Evolutionary conservation across 1,284 basidiomycete species (phyloP).

Genomic region (Boletus nobilissimus): DNA sequence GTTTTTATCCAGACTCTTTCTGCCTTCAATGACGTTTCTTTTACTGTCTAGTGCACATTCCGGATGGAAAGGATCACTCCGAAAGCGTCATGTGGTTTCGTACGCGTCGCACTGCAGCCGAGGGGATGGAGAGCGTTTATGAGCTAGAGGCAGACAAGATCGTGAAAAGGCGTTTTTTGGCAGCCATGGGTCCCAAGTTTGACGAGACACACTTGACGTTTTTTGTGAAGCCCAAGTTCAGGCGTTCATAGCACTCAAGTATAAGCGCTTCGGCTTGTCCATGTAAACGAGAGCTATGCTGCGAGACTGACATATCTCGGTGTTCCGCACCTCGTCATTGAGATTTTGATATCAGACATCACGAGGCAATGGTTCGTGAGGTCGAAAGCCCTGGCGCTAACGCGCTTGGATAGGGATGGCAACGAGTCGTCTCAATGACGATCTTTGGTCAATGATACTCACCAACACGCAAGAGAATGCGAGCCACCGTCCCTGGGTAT

Average conservation of each 20-base stretch:
- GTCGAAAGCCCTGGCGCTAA: conserved; percentile 79
- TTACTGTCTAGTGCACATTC: neutral
- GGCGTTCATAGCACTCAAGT: neutral
- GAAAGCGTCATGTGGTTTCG: neutral
- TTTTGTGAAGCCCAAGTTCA: neutral
- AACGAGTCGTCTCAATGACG: conserved; percentile 14
- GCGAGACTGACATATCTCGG: too few species aligned
- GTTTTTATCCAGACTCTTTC: too few species aligned
- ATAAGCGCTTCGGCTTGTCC: too few species aligned
- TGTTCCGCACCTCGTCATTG: too few species aligned
- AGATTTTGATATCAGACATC: conserved; percentile 56
- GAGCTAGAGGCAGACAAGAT: neutral
- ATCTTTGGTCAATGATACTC: conserved; percentile 39
- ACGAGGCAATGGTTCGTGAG: conserved; percentile 66
- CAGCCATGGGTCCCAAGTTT: neutral
- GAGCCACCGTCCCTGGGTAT: conserved; percentile 73
- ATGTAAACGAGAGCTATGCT: too few species aligned
- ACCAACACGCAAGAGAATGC: conserved; percentile 75
- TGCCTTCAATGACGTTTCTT: too few species aligned
- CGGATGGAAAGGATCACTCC: neutral
- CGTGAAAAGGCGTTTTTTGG: neutral
- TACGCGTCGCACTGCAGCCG: too few species aligned
- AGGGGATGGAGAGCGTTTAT: neutral
- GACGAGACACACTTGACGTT: neutral
- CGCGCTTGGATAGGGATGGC: conserved; percentile 55